Conservation (phyloP, 192 early-diverging fungal genomes). For the Podochytrium sp. region DNA sequence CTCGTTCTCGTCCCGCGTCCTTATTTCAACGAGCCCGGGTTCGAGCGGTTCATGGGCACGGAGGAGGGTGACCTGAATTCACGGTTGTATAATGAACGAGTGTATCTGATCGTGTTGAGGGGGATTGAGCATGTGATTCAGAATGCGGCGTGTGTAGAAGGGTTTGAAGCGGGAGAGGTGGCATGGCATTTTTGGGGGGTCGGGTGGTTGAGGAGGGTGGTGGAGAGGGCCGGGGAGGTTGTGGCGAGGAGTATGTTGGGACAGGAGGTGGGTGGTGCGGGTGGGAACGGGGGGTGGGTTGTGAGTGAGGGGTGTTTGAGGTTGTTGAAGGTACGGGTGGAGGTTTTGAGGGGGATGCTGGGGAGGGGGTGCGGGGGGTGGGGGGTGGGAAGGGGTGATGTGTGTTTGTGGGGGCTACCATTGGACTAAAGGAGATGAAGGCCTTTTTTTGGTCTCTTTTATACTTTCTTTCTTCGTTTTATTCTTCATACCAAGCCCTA, state of each 20-base stretch:
- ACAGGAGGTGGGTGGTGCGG: conserved; percentile 2
- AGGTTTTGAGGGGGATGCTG: neutral
- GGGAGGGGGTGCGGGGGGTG: too few relatives aligned
- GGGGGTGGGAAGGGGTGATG: too few relatives aligned
- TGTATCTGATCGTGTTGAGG: conserved; percentile 53
- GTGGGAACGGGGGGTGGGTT: neutral
- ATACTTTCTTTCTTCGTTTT: too few relatives aligned
- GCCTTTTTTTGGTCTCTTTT: too few relatives aligned
- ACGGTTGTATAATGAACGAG: conserved; percentile 63
- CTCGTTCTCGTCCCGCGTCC: conserved; percentile 57
- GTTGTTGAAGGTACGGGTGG: neutral
- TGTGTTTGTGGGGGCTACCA: too few relatives aligned
- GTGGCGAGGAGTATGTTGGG: conserved; percentile 8
- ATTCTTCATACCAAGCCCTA: too few relatives aligned
- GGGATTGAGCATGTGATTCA: conserved; percentile 36
- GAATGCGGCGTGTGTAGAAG: conserved; percentile 37
- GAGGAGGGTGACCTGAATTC: conserved; percentile 51
- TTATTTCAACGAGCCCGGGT: conserved; percentile 67
- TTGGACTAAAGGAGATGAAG: too few relatives aligned
- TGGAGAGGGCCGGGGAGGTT: conserved; percentile 19
- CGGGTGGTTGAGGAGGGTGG: conserved; percentile 15
- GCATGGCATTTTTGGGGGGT: conserved; percentile 19
- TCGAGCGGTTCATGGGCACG: conserved; percentile 58
- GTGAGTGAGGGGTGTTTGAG: neutral
- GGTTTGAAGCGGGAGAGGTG: conserved; percentile 30